Evolutionary conservation across 2,329 filamentous ascomycete species (phyloP).

Genomic region (Hymenoscyphus fraxineus): DNA sequence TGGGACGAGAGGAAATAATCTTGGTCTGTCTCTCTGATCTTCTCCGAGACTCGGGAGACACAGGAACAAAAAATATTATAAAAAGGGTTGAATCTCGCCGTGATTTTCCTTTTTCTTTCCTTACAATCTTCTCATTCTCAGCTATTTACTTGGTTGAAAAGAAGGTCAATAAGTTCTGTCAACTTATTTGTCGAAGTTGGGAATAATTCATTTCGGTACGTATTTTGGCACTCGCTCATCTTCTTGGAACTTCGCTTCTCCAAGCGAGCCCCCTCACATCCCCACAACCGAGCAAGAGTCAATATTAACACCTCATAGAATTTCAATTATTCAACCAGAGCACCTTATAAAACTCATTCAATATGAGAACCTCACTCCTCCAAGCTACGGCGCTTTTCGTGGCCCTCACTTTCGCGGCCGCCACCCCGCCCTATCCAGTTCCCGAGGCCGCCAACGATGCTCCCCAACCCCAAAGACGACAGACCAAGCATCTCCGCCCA

Average conservation of each 20-base stretch:
- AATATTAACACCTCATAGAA: too few relatives aligned
- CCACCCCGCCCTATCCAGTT: not conserved
- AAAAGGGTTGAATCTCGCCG: not conserved
- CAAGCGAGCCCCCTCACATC: too few relatives aligned
- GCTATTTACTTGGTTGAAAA: not conserved
- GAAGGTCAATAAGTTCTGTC: not conserved
- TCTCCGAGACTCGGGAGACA: not conserved
- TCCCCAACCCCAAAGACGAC: not conserved
- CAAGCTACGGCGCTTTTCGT: not conserved
- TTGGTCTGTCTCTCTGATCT: not conserved
- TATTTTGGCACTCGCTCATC: too few relatives aligned
- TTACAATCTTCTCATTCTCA: not conserved
- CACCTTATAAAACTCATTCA: not conserved
- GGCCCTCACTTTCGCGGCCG: not conserved
- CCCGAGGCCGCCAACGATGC: not conserved
- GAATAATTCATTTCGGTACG: too few relatives aligned
- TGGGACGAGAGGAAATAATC: not conserved
- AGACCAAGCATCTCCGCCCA: slow-evolving; percentile 10
- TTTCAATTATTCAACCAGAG: too few relatives aligned
- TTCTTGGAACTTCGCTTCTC: too few relatives aligned
- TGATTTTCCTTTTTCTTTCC: not conserved
- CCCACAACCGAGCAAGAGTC: too few relatives aligned
- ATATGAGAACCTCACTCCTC: not conserved
- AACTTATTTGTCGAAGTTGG: not conserved
- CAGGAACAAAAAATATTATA: not conserved